Evolutionary conservation across 345 rosid genomes (phyloP), one percentile per base, ranked within the genome.

Genomic region (Odontarrhena argentea): DNA sequence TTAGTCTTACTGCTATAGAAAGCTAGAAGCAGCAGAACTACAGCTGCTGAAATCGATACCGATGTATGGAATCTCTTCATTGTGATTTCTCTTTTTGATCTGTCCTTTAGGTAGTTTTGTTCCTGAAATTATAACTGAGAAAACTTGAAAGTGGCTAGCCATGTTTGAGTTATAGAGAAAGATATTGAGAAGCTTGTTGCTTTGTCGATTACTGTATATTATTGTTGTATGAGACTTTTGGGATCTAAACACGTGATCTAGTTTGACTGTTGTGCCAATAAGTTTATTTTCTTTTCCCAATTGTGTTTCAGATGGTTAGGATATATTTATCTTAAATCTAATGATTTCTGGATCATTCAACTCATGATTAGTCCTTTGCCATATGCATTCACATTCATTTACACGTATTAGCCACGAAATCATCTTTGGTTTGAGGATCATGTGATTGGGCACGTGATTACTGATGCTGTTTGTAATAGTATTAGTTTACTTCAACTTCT

Each of bases 41-140:
- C 73, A 26, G 84, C 67, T 75, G 76, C 74, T 30, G 74, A 50
- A 51, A 64, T 77, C 37, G 86, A 63, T 2, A 41, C 28, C 7
- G 68, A 65, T 71, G 32, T 53, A 24, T 84, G 78, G 65, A 63
- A 55, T 51, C 78, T 67, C 67, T 73, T 79, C 93, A 87, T 91
- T 69, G 60, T 65, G 71, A 40, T 61, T 46, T 45, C 44, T 74
- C 59, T 47, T 67, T 74, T 67, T 54, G 22, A 52, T 45, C 50
- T 60, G 34, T 43, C 58, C 7, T 57, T 49, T 9, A 37, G 37
- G 6, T 50, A 32, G 32, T 28, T 32, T 72, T 65, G 76, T 57
- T 57, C 37, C 41, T 65, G 26, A 65, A 49, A 58, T 58, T 51
- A 9, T 48, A 42, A 35, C 34, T 50, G 42, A 65, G 28, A 53